Evolutionary conservation across 1,139 yeast genomes (phyloP), one percentile per base, ranked within the genome.

Genomic region (Pneumocystis wakefieldiae): DNA sequence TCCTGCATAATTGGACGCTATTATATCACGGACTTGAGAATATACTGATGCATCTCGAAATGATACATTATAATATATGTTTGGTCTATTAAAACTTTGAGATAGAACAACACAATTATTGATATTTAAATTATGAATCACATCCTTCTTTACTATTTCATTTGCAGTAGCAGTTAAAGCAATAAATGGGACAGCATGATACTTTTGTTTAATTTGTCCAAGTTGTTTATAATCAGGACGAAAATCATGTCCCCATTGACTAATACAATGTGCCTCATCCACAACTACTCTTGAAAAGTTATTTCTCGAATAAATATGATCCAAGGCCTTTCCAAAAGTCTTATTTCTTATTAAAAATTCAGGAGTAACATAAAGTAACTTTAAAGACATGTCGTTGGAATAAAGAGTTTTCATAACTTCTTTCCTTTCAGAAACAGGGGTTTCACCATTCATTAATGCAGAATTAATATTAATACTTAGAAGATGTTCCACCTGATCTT

Each of bases 221-320:
- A 94, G 78, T 38, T 85, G 86, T 70, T 90, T 88, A 75, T 94
- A 94, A 73, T 92, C 97, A 0, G 97, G 97, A 65, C 99, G 79
- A 73, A 94, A 94, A 74, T 94, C 98, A 74, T 94, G 98, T 19
- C 99, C 99, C 99, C 99, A 94, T 12, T 95, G 87, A 66, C 96
- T 88, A 64, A 94, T 95, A 79, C 99, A 94, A 75, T 94, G 99
- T 0, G 98, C 98, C 72, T 94, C 99, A 75, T 94, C 99, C 61
- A 94, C 90, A 12, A 94, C 97, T 41, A 94, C 81, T 63, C 97
- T 78, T 0, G 97, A 96, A 57, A 94, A 75, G 69, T 78, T 76
- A 5, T 79, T 76, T 55, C 78, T 79, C 2, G 78, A 76, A 71
- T 87, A 78, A 24, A 92, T 75, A 62, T 75, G 78, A 17, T 78